Evolutionary conservation across 192 early-diverging fungal genomes (phyloP).

Genomic region (Coemansia sp.): DNA sequence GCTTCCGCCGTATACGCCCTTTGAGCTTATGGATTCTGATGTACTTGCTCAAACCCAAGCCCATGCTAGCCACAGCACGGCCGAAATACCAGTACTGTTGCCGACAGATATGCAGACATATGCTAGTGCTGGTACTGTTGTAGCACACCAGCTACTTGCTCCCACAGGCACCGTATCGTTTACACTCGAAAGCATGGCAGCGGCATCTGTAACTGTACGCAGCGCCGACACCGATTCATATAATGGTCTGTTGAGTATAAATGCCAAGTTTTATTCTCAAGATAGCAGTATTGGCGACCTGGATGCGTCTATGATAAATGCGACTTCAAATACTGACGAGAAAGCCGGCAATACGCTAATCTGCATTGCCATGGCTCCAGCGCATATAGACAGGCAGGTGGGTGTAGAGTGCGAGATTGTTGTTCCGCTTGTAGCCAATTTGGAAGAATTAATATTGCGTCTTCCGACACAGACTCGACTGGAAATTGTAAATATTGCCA

Average conservation of each 20-base stretch:
- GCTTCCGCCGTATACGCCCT: conserved; percentile 27
- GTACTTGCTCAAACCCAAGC: background rate
- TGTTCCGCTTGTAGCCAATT: background rate
- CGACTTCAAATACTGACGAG: background rate
- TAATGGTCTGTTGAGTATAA: background rate
- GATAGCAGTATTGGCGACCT: background rate
- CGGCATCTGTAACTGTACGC: conserved; percentile 8
- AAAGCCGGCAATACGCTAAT: background rate
- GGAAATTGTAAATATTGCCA: background rate
- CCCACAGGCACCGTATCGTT: conserved; percentile 8
- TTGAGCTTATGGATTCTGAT: conserved; percentile 2
- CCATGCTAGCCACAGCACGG: background rate
- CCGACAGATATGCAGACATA: background rate
- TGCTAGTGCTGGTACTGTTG: background rate
- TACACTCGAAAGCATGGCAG: conserved; percentile 9
- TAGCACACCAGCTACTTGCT: conserved; percentile 14
- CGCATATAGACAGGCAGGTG: background rate
- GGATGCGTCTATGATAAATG: background rate
- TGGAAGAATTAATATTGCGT: conserved; percentile 11
- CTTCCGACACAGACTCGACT: conserved; percentile 27
- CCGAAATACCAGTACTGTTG: background rate
- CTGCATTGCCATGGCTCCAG: background rate
- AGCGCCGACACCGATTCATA: background rate
- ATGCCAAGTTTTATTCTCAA: background rate
- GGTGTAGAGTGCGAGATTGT: conserved; percentile 11